A percentile compares a stretch with the other conserved stretches of the same genome.
phyloP scores from a whole-genome alignment of 176 grass and related monocot genomes.

The Chrysopogon serrulatus region DNA sequence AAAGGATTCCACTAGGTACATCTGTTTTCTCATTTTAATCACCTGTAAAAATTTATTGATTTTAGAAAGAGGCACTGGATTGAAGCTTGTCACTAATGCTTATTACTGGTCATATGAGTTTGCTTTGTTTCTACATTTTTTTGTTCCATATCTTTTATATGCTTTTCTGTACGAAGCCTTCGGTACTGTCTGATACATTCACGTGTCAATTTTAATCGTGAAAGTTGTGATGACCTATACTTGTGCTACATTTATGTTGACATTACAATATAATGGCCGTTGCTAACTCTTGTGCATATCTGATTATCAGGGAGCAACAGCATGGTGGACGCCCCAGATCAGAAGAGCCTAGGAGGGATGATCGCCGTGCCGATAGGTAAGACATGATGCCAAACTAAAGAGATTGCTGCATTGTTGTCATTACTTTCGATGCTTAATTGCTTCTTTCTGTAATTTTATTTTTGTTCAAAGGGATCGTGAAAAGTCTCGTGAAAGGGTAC shows the following conservation, averaged over 20 bases:
- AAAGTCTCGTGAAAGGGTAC: slow-evolving; percentile 58
- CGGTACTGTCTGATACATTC: slow-evolving; percentile 11
- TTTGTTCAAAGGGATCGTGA: slow-evolving; percentile 44
- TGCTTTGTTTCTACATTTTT: background rate
- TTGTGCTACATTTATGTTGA: background rate
- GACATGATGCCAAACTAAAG: background rate
- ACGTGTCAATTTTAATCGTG: background rate
- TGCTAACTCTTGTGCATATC: background rate
- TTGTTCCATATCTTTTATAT: background rate
- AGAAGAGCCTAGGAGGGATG: slow-evolving; percentile 76
- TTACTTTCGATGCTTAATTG: background rate
- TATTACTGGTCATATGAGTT: slow-evolving; percentile 8
- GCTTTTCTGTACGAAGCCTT: background rate
- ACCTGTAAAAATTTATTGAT: background rate
- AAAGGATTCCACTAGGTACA: slow-evolving; percentile 27
- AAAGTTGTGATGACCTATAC: background rate
- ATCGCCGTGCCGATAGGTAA: slow-evolving; percentile 53
- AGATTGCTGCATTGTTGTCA: background rate
- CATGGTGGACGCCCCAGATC: slow-evolving; percentile 49
- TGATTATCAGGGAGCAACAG: slow-evolving; percentile 58
- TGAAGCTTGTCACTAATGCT: background rate
- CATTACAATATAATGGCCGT: background rate
- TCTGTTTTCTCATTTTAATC: background rate
- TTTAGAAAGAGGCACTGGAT: background rate
- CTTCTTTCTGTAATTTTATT: background rate